phyloP scores from a whole-genome alignment of 805 yeast species.

The Ogataea naganishii region DNA sequence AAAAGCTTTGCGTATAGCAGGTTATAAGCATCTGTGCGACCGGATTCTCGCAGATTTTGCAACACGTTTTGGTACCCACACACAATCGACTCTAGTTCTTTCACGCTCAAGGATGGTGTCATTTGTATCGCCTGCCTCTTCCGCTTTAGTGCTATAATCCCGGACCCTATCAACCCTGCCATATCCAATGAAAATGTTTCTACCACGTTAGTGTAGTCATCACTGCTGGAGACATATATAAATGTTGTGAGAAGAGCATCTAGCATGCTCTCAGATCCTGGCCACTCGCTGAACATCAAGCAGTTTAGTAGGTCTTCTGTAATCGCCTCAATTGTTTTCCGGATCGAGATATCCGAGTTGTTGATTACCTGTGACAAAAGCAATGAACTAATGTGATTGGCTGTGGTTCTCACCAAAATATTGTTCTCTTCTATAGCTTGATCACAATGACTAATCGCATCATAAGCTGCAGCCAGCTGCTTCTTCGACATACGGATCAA shows the following conservation, averaged over 20 bases:
- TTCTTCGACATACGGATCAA: slow-evolving; percentile 8
- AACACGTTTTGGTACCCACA: too few species aligned
- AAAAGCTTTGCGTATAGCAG: too few species aligned
- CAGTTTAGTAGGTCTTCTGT: slow-evolving; percentile 47
- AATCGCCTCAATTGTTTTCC: slow-evolving; percentile 39
- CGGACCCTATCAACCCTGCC: slow-evolving; percentile 52
- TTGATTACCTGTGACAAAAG: slow-evolving; percentile 22
- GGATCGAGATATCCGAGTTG: slow-evolving; percentile 22
- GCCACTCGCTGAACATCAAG: slow-evolving; percentile 50
- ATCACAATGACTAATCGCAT: slow-evolving; percentile 7
- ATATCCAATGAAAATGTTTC: slow-evolving; percentile 51
- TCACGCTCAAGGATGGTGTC: slow-evolving; percentile 3
- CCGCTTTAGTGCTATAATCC: slow-evolving; percentile 29
- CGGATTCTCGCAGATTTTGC: too few species aligned
- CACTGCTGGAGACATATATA: slow-evolving; percentile 29
- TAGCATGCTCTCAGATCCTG: slow-evolving; percentile 46
- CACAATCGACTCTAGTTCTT: slow-evolving; percentile 6
- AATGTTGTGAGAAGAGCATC: slow-evolving; percentile 35
- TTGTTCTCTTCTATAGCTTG: slow-evolving; percentile 4
- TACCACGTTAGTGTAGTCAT: slow-evolving; percentile 27
- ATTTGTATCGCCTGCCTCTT: slow-evolving; percentile 2
- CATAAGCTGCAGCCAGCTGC: slow-evolving; percentile 14
- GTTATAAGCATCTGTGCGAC: too few species aligned
- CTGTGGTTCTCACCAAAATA: slow-evolving; percentile 6
- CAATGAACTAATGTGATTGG: slow-evolving; percentile 22